Evolutionary conservation across 202 grass and related monocot species (phyloP), one percentile per base, ranked within the genome.

Genomic region (Zizania palustris): DNA sequence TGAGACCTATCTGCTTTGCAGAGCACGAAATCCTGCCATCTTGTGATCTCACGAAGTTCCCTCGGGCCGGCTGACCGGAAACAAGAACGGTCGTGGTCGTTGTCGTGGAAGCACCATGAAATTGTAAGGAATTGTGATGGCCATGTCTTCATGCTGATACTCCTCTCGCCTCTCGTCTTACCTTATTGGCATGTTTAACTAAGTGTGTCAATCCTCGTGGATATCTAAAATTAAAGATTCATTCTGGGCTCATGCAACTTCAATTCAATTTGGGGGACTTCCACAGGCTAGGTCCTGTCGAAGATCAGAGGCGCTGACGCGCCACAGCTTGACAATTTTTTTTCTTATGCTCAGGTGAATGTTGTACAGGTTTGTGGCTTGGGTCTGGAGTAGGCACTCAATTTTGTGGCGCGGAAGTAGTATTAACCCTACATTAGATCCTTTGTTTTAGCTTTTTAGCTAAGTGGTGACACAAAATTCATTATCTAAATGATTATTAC

Each of bases 341-440:
- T 11, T 50, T 42, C 20, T 60, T 46, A 39, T 55, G 21, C 19
- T 75, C 18, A 8, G 59, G 57, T 57, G 46, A 10, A 58, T 83
- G 33, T 22, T 80, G 54, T 5, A 60, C 18, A 9, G 44, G 4
- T 41, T 36, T 69, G 44, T 50, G 49, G 49, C 42, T 45, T 9
- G 37, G 15, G 10, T 44, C 15, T 20, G 15, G 51, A 55, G 43
- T 71, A 44, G 43, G 6, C 6, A 75, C 71, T 34, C 51, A 59
- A 39, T 48, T 68, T 83, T 83, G 21, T 49, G 16, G 44, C n/a
- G 21, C 12, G 66, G 44, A 13, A 69, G 42, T 44, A 67, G 65
- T 67, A 45, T 22, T 28, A 45, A 11, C 2, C n/a, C 9, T 43
- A 19, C 39, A 65, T 21, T 20, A 20, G 42, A 42, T 65, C n/a